phyloP scores from a whole-genome alignment of 2,329 filamentous ascomycete species.

The Aspergillus arachidicola region DNA sequence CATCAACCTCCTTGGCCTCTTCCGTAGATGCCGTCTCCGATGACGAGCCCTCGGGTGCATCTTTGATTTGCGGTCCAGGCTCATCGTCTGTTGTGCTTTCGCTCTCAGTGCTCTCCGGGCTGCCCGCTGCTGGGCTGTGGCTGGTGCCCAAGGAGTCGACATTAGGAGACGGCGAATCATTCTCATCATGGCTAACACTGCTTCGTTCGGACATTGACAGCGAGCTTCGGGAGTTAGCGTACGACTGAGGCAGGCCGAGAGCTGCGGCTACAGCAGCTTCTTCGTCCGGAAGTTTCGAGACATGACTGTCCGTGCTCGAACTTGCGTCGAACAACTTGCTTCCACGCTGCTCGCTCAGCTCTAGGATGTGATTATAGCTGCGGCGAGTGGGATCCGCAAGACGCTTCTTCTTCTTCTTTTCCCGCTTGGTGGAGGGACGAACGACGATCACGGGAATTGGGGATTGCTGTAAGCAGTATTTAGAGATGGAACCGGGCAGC shows the following conservation, averaged over 20 bases:
- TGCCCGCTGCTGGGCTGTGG: conserved; percentile 25
- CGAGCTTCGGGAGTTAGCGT: conserved; percentile 35
- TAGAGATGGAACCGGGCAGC: conserved; percentile 85
- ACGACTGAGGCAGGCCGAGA: conserved; percentile 45
- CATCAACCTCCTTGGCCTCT: background rate
- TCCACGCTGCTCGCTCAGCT: conserved; percentile 58
- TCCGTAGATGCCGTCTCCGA: background rate
- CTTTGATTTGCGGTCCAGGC: background rate
- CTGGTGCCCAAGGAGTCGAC: conserved; percentile 28
- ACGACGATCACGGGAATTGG: conserved; percentile 93
- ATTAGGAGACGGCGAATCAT: conserved; percentile 20
- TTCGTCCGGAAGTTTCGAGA: conserved; percentile 48
- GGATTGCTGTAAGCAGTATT: conserved; percentile 92
- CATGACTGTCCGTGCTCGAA: conserved; percentile 49
- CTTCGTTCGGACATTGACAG: conserved; percentile 38
- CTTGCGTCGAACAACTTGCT: conserved; percentile 56
- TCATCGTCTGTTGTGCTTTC: conserved; percentile 25
- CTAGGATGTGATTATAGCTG: conserved; percentile 76
- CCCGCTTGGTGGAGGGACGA: conserved; percentile 79
- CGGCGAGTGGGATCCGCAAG: conserved; percentile 73
- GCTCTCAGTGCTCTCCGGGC: conserved; percentile 27
- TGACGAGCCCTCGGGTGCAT: background rate
- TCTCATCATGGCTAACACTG: conserved; percentile 35
- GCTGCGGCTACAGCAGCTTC: conserved; percentile 55
- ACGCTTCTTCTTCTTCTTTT: conserved; percentile 87